Conservation (phyloP, 345 rosid genomes). For the Moringa oleifera region DNA sequence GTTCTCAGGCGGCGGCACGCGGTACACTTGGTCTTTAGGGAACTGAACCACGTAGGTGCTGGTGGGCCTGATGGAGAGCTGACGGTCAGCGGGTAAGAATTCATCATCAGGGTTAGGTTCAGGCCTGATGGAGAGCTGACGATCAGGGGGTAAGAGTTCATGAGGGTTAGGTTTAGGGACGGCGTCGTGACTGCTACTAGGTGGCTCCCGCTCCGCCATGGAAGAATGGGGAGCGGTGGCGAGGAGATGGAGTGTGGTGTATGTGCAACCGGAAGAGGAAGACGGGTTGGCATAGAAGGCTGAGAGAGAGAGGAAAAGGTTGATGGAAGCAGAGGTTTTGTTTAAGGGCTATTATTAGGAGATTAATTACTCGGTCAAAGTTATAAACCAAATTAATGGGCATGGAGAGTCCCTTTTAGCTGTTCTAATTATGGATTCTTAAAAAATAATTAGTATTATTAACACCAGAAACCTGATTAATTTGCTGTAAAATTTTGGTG, state of each 20-base stretch:
- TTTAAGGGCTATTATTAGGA: too few relatives aligned
- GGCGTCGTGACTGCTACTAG: background rate
- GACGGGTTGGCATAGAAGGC: background rate
- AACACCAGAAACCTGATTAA: too few relatives aligned
- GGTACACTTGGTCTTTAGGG: constrained; percentile 62
- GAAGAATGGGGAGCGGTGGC: constrained; percentile 31
- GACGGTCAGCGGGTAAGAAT: background rate
- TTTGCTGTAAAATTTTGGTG: too few relatives aligned
- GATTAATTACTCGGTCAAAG: too few relatives aligned
- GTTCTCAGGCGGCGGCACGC: constrained; percentile 52
- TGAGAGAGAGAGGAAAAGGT: too few relatives aligned
- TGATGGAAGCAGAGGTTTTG: too few relatives aligned
- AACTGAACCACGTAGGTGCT: constrained; percentile 43
- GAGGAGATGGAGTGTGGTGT: constrained; percentile 1
- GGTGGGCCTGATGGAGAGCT: constrained; percentile 13
- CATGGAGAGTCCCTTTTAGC: too few relatives aligned
- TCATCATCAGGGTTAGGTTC: constrained; percentile 11
- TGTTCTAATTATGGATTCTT: too few relatives aligned
- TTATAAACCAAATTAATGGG: too few relatives aligned
- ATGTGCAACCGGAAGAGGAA: background rate
- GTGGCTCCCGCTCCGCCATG: constrained; percentile 42
- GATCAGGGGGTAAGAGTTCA: background rate
- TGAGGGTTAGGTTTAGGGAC: background rate
- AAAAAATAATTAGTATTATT: too few relatives aligned
- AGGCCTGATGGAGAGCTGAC: constrained; percentile 5